These are phyloP conservation scores for Lycium barbarum DNA, from an alignment of 257 asterid genomes.

Conservation along the genomic window DNA sequence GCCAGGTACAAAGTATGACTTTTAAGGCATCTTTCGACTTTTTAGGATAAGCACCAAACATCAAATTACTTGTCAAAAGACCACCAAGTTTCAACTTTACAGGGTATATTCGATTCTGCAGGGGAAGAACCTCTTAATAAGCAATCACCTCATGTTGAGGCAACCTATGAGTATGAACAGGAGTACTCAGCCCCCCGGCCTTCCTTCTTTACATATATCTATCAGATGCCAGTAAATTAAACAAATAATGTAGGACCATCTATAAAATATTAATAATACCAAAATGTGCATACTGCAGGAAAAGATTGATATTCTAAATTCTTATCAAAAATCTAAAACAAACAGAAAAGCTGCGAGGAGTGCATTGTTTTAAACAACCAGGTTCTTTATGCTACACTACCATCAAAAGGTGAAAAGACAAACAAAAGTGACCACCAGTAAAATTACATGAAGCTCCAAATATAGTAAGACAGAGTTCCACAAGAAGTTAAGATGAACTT, in stretches of 20 bases:
- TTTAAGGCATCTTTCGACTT: neutral
- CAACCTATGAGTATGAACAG: neutral
- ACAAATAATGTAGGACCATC: neutral
- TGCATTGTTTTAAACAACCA: neutral
- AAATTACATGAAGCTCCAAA: neutral
- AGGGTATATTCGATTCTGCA: neutral
- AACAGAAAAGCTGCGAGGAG: conserved; percentile 9
- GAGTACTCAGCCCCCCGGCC: neutral
- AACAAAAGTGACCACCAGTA: neutral
- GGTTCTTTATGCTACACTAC: neutral
- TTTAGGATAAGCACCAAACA: neutral
- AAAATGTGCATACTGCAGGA: neutral
- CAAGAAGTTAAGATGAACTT: neutral
- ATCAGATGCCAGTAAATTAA: conserved; percentile 9
- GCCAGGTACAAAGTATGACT: neutral
- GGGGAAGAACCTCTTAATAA: neutral
- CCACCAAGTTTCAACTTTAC: conserved; percentile 12
- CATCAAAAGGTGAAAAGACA: neutral
- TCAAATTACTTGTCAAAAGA: neutral
- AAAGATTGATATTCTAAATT: neutral
- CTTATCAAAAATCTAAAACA: neutral
- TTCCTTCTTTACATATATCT: neutral
- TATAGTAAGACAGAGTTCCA: neutral
- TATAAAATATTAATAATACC: neutral
- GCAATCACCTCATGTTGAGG: neutral